phyloP scores from a whole-genome alignment of 1,284 basidiomycete genomes.

The Inonotus hispidus region DNA sequence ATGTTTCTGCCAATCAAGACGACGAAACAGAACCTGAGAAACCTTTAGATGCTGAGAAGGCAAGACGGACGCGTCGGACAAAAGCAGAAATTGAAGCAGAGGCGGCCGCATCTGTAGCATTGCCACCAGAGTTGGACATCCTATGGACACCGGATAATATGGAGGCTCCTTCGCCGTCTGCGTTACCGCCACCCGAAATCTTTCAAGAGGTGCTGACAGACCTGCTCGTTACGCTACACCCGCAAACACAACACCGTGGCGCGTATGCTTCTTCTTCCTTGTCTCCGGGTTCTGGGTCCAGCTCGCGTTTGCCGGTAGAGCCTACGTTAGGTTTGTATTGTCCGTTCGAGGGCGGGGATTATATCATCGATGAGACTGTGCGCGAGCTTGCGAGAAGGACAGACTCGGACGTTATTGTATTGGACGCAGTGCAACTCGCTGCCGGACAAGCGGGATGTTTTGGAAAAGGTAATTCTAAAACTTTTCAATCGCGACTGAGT shows the following conservation, averaged over 20 bases:
- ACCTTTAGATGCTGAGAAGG: conserved; percentile 22
- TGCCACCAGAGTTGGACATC: conserved; percentile 53
- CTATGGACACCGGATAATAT: conserved; percentile 52
- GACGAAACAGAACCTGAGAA: conserved; percentile 37
- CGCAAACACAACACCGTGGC: conserved; percentile 72
- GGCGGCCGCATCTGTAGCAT: conserved; percentile 27
- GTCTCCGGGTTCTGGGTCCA: not conserved
- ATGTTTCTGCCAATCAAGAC: conserved; percentile 19
- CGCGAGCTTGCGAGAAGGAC: conserved; percentile 66
- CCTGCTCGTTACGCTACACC: conserved; percentile 68
- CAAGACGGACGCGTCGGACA: conserved; percentile 1
- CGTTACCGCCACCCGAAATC: conserved; percentile 50
- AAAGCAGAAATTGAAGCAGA: conserved; percentile 6
- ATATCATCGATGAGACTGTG: conserved; percentile 74
- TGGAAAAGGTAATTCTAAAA: conserved; percentile 50
- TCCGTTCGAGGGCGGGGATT: conserved; percentile 80
- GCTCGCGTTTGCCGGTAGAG: conserved; percentile 41
- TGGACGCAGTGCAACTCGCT: conserved; percentile 77
- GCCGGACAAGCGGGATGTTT: conserved; percentile 77
- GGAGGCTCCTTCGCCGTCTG: conserved; percentile 23
- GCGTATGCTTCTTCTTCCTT: conserved; percentile 41
- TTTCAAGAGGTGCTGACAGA: conserved; percentile 70
- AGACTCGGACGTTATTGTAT: conserved; percentile 71
- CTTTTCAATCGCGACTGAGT: not conserved
- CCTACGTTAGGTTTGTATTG: conserved; percentile 78